Conservation (phyloP, 768 basidiomycete genomes). For the Holtermannia corniformis region DNA sequence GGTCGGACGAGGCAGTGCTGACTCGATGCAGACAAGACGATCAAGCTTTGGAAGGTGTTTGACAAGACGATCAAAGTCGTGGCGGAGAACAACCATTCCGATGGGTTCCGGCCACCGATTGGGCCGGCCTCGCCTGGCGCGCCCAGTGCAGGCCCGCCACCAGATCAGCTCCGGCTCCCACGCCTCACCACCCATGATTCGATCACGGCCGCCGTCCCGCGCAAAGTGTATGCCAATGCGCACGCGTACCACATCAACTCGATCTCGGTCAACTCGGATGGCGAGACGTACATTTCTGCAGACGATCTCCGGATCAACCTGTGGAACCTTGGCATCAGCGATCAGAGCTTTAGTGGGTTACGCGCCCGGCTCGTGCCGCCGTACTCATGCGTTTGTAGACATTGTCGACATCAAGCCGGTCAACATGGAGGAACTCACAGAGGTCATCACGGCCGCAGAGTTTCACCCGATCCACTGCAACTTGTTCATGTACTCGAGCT, state of each 20-base stretch:
- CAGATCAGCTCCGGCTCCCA: constrained; percentile 60
- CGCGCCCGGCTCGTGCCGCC: not conserved
- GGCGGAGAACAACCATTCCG: constrained; percentile 84
- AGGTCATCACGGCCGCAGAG: constrained; percentile 99
- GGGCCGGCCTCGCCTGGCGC: constrained; percentile 6
- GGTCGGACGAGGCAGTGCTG: not conserved
- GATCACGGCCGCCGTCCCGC: constrained; percentile 95
- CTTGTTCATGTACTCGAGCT: constrained; percentile 98
- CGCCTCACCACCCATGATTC: constrained; percentile 90
- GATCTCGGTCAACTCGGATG: constrained; percentile 97
- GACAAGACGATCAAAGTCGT: constrained; percentile 94
- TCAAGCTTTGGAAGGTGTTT: constrained; percentile 99
- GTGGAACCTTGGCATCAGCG: constrained; percentile 96
- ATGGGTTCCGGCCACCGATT: constrained; percentile 31
- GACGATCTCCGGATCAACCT: constrained; percentile 95
- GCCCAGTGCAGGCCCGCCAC: constrained; percentile 20
- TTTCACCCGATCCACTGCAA: constrained; percentile 98
- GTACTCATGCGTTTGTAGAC: constrained; percentile 50
- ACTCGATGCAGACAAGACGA: constrained; percentile 75
- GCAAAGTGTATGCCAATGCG: constrained; percentile 97
- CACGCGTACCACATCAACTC: constrained; percentile 99
- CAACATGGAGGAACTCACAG: constrained; percentile 99
- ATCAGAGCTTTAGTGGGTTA: constrained; percentile 94
- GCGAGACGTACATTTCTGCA: constrained; percentile 98
- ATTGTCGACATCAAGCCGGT: constrained; percentile 99